Base-by-base conservation (phyloP, 257 asterid genomes). In the Penstemon davidsonii region DNA sequence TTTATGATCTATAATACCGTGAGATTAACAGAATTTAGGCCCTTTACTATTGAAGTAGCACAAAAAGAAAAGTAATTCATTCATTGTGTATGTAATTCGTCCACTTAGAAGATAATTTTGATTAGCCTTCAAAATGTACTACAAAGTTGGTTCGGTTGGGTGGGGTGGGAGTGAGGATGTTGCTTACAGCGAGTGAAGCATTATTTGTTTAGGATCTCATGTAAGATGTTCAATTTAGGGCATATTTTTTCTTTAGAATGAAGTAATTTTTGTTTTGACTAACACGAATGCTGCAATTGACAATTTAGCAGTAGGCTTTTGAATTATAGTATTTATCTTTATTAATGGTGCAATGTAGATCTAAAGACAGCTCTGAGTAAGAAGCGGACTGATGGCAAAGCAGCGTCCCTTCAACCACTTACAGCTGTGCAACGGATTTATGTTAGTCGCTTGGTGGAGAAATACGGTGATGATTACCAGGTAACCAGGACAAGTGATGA, bases 331-430 rank as follows among this genome's bases (percentile, higher is more conserved):
- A 44, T 12, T 55, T 61, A 56, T 9, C 4, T 50, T 50, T 58
- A 9, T 56, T 70, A 13, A 42, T 60, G 37, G 44, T 64, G 50
- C 41, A 43, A 52, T 64, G n/a, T 60, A 90, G 99, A 94, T 83
- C 84, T 94, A 13, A 94, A 94, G 84, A 62, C 95, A 0, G 96
- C 97, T 43, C 85, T 94, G 64, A 92, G 97, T 49, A 94, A 94
- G 88, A 88, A 80, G 68, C 85, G 96, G 63, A 68, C 71, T 33
- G 99, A 94, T 79, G 96, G 97, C 12, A 78, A 76, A 67, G 75
- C 63, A 65, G 55, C 85, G 0, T 80, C 91, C 45, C 84, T 78
- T 66, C 99, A 87, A 74, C 96, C 99, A 41, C 88, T 94, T 33
- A 91, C 99, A 6, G 45, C 91, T 47, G 80, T 76, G 41, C 99